Evolutionary conservation across 2,329 filamentous ascomycete genomes (phyloP), one percentile per base, ranked within the genome.

Genomic region (Neopestalotiopsis sp.): DNA sequence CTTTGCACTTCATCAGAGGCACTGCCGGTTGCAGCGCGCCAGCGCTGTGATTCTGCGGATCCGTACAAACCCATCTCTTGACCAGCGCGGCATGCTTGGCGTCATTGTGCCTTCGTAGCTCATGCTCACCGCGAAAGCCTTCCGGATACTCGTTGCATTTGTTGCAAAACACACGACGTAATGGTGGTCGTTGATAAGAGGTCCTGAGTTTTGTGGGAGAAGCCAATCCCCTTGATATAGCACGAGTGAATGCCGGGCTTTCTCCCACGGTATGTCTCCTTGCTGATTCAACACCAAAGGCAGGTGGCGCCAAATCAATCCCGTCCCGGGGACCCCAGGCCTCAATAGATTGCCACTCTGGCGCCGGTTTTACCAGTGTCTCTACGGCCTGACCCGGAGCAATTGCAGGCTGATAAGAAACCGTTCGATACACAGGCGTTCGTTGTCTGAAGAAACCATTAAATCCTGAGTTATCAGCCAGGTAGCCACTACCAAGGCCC

Each of bases 61-160:
- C 86, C 38, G 82, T 84, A 76, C 86, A 89, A 20, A 89, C 83
- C 85, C 86, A 89, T 74, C 85, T 80, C 75, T 86, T 87, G 34
- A 88, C 85, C 45, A 86, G 75, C 10, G 85, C 82, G 3, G 87
- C 85, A 72, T 89, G 87, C 69, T 88, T 88, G 4, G 87, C 86
- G 69, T 89, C 86, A 20, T 82, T 84, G 78, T 95, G 92, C 68
- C 92, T 86, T 67, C 91, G 86, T 63, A 94, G 85, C 79, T 98
- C 95, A 79, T 97, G 95, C 68, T 97, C 94, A 69, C 95, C 95
- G 60, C 95, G 91, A 79, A 97, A 98, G 4, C 95, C 94, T 70
- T 94, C 91, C 2, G 92, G 92, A 70, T 95, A 91, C 75, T 94
- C 92, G 72, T 91, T 90, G 82, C 95, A 98, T 74, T 92, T 88